Percentiles rank a stretch among this genome's conserved stretches.
phyloP scores from a whole-genome alignment of 768 basidiomycete genomes.

The Lactarius trivialis region DNA sequence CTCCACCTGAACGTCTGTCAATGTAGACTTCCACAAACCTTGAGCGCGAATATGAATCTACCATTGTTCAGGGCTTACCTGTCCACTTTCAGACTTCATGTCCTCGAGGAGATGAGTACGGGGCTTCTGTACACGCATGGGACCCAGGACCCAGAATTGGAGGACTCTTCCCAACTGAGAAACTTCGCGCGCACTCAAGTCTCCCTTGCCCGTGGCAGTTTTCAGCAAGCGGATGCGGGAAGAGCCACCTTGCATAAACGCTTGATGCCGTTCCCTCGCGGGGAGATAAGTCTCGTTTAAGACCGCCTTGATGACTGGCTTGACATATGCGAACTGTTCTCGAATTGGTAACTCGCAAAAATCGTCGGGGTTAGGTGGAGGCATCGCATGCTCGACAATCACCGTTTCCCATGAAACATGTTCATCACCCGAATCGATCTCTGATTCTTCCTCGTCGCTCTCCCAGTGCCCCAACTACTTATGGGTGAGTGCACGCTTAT shows the following conservation, averaged over 20 bases:
- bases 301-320: slow-evolving; percentile 55
- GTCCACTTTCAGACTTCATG: slow-evolving; percentile 10
- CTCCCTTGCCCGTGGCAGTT: slow-evolving; percentile 32
- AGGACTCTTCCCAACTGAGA: slow-evolving; percentile 33
- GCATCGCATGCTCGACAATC: slow-evolving; percentile 36
- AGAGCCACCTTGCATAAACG: slow-evolving; percentile 54
- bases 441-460: slow-evolving; percentile 35
- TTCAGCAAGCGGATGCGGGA: slow-evolving; percentile 37
- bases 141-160: slow-evolving; percentile 29
- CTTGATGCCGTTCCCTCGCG: slow-evolving; percentile 40
- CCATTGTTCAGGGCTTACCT: slow-evolving; percentile 1
- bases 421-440: slow-evolving; percentile 26
- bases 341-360: slow-evolving; percentile 47
- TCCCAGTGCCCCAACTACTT: slow-evolving; percentile 50
- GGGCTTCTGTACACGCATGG: slow-evolving; percentile 7
- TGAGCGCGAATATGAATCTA: slow-evolving; percentile 1
- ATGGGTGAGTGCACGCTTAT: neutral
- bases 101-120: slow-evolving; percentile 1
- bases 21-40: slow-evolving; percentile 2
- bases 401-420: slow-evolving; percentile 25
- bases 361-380: slow-evolving; percentile 36
- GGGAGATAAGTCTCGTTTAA: slow-evolving; percentile 52
- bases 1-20: slow-evolving; percentile 6
- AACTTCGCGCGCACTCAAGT: slow-evolving; percentile 34
- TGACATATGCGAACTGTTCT: slow-evolving; percentile 59